Conservation (phyloP, 2,329 filamentous ascomycete species). For the Aotearoamyces nothofagi region DNA sequence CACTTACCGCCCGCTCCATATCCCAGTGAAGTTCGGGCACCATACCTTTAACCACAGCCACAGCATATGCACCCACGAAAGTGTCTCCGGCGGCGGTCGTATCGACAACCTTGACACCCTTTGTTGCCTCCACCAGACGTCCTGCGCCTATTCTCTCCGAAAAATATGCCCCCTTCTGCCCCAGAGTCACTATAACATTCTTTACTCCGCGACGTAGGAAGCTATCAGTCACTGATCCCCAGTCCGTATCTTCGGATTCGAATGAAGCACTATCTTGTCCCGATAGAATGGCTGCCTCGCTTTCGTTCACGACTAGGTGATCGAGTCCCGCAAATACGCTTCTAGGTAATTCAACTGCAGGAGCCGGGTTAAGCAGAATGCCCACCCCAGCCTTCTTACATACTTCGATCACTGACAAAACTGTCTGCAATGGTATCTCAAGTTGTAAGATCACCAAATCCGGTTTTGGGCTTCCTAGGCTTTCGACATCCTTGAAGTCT, state of each 20-base stretch:
- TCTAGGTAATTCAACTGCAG: slow-evolving; percentile 52
- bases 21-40: slow-evolving; percentile 17
- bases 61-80: slow-evolving; percentile 10
- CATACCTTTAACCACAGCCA: slow-evolving; percentile 2
- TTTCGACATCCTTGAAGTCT: slow-evolving; percentile 21
- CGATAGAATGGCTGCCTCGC: slow-evolving; percentile 63
- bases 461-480: slow-evolving; percentile 27
- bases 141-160: slow-evolving; percentile 30
- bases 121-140: slow-evolving; percentile 43
- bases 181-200: slow-evolving; percentile 74
- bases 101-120: slow-evolving; percentile 30
- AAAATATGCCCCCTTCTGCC: slow-evolving; percentile 63
- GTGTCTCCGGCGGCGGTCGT: slow-evolving; percentile 8
- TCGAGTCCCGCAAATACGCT: slow-evolving; percentile 52
- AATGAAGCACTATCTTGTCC: slow-evolving; percentile 25
- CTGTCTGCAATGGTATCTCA: slow-evolving; percentile 56
- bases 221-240: slow-evolving; percentile 29
- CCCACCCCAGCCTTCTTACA: slow-evolving; percentile 33
- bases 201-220: slow-evolving; percentile 58
- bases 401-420: slow-evolving; percentile 41
- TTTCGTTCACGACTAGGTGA: slow-evolving; percentile 83
- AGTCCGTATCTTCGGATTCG: slow-evolving; percentile 29
- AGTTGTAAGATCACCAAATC: slow-evolving; percentile 62
- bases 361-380: slow-evolving; percentile 76
- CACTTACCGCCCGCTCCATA: slow-evolving; percentile 33